Base-by-base conservation (phyloP, 805 yeast genomes). In the Lipomyces yamanashiensis region DNA sequence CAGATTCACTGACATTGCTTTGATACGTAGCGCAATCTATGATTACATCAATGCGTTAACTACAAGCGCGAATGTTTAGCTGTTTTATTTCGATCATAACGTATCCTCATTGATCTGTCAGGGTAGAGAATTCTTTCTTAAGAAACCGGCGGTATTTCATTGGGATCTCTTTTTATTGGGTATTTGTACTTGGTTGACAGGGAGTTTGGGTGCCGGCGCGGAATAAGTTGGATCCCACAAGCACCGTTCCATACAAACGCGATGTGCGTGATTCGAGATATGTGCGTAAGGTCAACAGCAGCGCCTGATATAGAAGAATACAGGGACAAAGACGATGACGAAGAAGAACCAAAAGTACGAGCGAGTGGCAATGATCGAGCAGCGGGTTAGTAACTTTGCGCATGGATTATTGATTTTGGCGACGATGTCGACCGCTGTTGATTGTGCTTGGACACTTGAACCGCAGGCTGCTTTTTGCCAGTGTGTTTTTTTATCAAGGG, bases 381-480 rank as follows among this genome's bases (percentile, higher is more conserved):
- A 93, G 74, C 76, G 99, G 50, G 79, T 92, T 57, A 87, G 96
- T 1, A 95, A 95, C 72, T 85, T 91, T 0, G 79, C 82, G 0
- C 99, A 93, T 72, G 99, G 99, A 0, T 75, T 90, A 12, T 73
- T 93, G 74, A 89, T 91, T 8, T 76, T 93, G 63, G 95, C 89
- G 0, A 86, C 92, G 78, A 95, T 93, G 98, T 78, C 93, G 96
- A n/a, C 99, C 99, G 0, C 81, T 93, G 40, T 79, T 93, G 63
- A 80, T 86, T 0, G 93, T 95, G 8, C 77, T 95, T 37, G 93
- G 92, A 0, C 78, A 85, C 37, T 88, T 93, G 34, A 95, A 34
- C 99, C 99, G 0, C 98, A 93, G 73, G 95, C 96, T 7, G 96
- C n/a, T 93, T 0, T 78, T 93, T 17, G 89, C 97, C 0, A 98